Evolutionary conservation across 2,329 filamentous ascomycete genomes (phyloP), one percentile per base, ranked within the genome.

Genomic region (Ceratocystis colombiana): DNA sequence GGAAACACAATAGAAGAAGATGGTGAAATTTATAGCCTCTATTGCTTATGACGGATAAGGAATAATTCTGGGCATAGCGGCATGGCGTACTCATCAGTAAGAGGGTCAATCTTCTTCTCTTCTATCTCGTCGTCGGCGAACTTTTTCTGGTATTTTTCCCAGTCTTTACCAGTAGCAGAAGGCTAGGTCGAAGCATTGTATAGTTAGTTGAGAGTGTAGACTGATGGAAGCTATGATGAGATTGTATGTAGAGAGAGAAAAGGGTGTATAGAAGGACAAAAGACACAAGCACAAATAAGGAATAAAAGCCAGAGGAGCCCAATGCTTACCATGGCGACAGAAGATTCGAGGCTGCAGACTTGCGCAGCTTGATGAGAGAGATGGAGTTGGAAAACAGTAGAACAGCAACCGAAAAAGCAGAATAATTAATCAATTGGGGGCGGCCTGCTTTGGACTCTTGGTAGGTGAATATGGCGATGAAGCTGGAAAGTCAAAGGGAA

Each of bases 81-180:
- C 37, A 41, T 41, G 10, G 37, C 37, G 37, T 41, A 96, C 93
- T 97, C 94, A 80, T 97, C 94, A 71, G 92, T 88, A 69, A 99
- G 81, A 71, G 94, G 94, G 68, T 91, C 93, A 75, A 99, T 99
- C 85, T 99, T 99, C 88, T 99, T 99, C 84, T 99, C 94, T 76
- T 96, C 91, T 77, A 92, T 82, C 77, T 97, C 94, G 73, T 99
- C 94, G 74, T 99, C 94, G 74, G 88, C 93, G 75, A 90, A 99
- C 75, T 87, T 92, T 84, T 97, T 96, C 80, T 89, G 85, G 83
- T 96, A 97, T 82, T 97, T 97, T 84, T 99, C 94, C 94, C 94
- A 99, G 84, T 85, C 90, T 77, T 83, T 79, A 76, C 94, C 94
- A 73, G 88, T 96, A 78, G 94, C 93, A 80, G 89, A 93, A 83